Conservation (phyloP, 2,329 filamentous ascomycete species). For the Xylariaceae sp. region DNA sequence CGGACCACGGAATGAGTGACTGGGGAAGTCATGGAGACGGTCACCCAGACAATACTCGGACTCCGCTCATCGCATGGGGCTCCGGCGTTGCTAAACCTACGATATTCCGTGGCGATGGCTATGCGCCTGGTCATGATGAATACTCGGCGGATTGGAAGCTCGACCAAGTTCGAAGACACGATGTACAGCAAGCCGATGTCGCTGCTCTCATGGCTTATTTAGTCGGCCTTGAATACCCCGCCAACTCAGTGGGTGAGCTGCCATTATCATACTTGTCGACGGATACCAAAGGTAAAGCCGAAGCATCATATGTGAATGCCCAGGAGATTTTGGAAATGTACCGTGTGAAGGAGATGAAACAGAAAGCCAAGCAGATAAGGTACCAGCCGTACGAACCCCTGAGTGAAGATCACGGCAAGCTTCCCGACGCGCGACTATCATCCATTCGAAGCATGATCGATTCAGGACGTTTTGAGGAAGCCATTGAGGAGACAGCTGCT, state of each 20-base stretch:
- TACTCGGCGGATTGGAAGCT: constrained; percentile 88
- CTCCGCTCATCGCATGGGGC: constrained; percentile 88
- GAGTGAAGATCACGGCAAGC: constrained; percentile 52
- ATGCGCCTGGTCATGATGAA: constrained; percentile 80
- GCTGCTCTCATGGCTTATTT: constrained; percentile 95
- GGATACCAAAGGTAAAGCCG: constrained; percentile 68
- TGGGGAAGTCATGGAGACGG: constrained; percentile 99
- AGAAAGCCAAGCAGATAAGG: constrained; percentile 67
- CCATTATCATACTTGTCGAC: constrained; percentile 78
- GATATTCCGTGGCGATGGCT: constrained; percentile 41
- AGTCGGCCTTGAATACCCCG: constrained; percentile 80
- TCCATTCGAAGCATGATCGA: constrained; percentile 65
- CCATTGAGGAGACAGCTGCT: constrained; percentile 71
- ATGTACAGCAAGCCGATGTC: constrained; percentile 90
- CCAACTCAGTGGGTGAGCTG: constrained; percentile 92
- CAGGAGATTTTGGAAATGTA: constrained; percentile 93
- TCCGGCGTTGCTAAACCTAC: constrained; percentile 78
- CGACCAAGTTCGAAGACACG: constrained; percentile 73
- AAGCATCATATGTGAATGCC: constrained; percentile 78
- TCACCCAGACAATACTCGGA: constrained; percentile 93
- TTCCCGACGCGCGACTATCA: constrained; percentile 61
- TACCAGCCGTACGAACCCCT: constrained; percentile 73
- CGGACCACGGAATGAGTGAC: constrained; percentile 98
- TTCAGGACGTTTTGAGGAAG: constrained; percentile 61
- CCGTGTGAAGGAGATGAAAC: constrained; percentile 82